phyloP scores from a whole-genome alignment of 208 protist species.

The Porcisia deanei region DNA sequence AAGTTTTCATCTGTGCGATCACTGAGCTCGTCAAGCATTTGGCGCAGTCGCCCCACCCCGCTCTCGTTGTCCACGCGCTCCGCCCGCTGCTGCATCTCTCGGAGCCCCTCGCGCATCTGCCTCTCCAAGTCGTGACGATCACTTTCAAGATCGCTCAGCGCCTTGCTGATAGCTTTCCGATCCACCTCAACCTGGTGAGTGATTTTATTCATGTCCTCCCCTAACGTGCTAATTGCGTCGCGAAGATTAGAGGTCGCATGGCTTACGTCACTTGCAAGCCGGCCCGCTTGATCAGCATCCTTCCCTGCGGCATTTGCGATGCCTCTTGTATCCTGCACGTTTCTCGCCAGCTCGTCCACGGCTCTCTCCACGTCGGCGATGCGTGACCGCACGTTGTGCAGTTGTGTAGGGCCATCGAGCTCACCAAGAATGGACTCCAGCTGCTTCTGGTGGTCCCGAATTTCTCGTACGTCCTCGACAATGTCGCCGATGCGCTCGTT shows the following conservation, averaged over 20 bases:
- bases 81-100: constrained; percentile 43
- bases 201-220: constrained; percentile 36
- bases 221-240: constrained; percentile 36
- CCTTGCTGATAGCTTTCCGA: constrained; percentile 37
- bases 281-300: constrained; percentile 51
- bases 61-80: constrained; percentile 45
- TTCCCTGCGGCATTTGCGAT: constrained; percentile 34
- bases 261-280: constrained; percentile 49
- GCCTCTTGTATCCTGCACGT: constrained; percentile 44
- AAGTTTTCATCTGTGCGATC: constrained; percentile 89
- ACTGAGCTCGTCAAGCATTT: constrained; percentile 75
- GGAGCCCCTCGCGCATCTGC: constrained; percentile 45
- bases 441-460: constrained; percentile 44
- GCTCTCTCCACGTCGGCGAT: constrained; percentile 54
- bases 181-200: constrained; percentile 40
- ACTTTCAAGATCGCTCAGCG: constrained; percentile 49
- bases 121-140: constrained; percentile 41
- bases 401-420: constrained; percentile 33
- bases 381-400: constrained; percentile 40
- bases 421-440: constrained; percentile 49
- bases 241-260: constrained; percentile 32
- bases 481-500: constrained; percentile 42
- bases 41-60: constrained; percentile 48
- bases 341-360: constrained; percentile 36
- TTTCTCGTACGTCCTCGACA: constrained; percentile 43